Base-by-base conservation (phyloP, 1,139 yeast genomes). In the Geotrichum candidum region DNA sequence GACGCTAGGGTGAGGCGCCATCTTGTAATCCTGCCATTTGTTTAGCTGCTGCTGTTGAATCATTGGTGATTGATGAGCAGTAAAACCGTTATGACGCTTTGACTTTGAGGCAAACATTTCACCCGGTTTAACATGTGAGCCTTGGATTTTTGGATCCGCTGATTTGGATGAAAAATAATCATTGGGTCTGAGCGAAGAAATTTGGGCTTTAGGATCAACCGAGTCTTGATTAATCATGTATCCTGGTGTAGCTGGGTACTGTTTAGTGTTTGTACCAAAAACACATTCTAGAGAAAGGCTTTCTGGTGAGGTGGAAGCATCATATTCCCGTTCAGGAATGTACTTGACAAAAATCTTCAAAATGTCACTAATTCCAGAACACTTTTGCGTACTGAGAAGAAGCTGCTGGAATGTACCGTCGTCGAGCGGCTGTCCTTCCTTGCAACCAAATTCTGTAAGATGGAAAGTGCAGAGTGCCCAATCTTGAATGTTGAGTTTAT, bases 401-500 rank as follows among this genome's bases (percentile, higher is more conserved):
- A 70, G 68, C 1, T 75, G 70, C 45, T 80, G 79, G 51, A 88
- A 78, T 1, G 85, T 77, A 1, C 72, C 70, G 60, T 82, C 84
- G 56, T 79, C 80, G 23, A 91, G 73, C 0, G 85, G 79, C 3
- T 78, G 82, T 4, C 96, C 97, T 54, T 84, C 83, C 3, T 78
- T 78, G 57, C 85, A 80, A 18, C 84, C 84, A 70, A 86, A 84
- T 56, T 90, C 96, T 0, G 96, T 88, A 65, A 90, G 74, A 68
- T 87, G 91, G 56, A 86, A 77, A 0, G 84, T 74, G 41, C 83
- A 74, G 0, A 82, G 82, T 5, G 75, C 35, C 53, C 69, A 73
- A 13, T 78, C 76, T 6, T 77, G 73, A 23, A 85, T 68, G 7
- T 76, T 80, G 27, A 85, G 70, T 2, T 76, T 75, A 1, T 74